A percentile compares a stretch with the other conserved stretches of the same genome.
Evolutionary conservation across 768 basidiomycete genomes (phyloP).

Genomic region (Mycena belliarum): DNA sequence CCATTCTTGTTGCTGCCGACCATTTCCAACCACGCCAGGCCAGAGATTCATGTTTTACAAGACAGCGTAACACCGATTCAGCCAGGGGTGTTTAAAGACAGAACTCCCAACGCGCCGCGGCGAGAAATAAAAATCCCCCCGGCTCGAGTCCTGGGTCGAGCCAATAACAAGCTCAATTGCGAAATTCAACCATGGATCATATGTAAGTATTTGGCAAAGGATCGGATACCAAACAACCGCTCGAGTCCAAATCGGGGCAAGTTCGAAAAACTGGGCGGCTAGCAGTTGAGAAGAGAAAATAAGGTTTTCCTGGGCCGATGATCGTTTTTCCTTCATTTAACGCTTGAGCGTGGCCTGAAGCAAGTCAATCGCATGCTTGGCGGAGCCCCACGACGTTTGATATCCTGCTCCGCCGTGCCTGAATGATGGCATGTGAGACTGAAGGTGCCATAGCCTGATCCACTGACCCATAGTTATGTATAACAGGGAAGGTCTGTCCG

Average conservation of each 20-base stretch:
- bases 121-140: no score
- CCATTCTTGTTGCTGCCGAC: no score
- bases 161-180: no score
- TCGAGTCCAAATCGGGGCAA: background rate
- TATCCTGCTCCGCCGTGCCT: slow-evolving; percentile 60
- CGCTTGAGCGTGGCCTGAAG: slow-evolving; percentile 37
- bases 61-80: no score
- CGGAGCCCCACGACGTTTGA: slow-evolving; percentile 59
- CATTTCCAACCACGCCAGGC: no score
- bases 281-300: background rate
- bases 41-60: no score
- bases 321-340: background rate
- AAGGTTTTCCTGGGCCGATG: no score
- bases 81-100: no score
- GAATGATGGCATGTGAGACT: background rate
- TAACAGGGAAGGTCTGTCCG: slow-evolving; percentile 43
- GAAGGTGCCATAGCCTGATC: background rate
- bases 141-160: no score
- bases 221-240: background rate
- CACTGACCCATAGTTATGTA: slow-evolving; percentile 66
- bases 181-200: no score
- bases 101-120: no score
- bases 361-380: slow-evolving; percentile 44
- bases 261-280: background rate
- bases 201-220: no score